These are phyloP conservation scores for Fusarium algeriense DNA, from an alignment of 2,329 filamentous ascomycete species.

Conservation along the genomic window DNA sequence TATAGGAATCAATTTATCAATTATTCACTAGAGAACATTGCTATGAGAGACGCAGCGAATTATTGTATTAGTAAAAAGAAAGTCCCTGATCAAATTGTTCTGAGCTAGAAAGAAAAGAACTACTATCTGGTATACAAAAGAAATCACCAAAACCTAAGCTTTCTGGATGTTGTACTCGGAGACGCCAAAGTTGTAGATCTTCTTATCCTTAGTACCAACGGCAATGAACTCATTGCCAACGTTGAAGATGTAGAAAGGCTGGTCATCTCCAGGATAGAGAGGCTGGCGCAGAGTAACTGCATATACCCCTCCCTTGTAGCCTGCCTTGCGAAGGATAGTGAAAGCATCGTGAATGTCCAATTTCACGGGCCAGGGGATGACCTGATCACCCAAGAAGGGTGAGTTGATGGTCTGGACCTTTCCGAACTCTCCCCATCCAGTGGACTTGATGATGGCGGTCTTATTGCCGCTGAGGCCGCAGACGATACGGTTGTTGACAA, in stretches of 20 bases:
- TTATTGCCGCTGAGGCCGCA: conserved; percentile 12
- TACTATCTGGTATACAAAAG: not conserved
- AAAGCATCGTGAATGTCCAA: conserved; percentile 21
- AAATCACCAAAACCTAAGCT: not conserved
- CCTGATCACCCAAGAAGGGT: conserved; percentile 5
- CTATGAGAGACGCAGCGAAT: not conserved
- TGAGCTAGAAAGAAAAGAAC: not conserved
- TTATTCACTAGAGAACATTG: not conserved
- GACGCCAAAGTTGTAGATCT: conserved; percentile 21
- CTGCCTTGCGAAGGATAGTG: conserved; percentile 23
- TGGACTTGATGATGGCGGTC: conserved; percentile 27
- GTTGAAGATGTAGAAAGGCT: conserved; percentile 31
- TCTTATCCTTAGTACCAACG: conserved; percentile 21
- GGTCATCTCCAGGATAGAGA: conserved; percentile 16
- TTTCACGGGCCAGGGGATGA: conserved; percentile 15
- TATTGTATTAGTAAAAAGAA: not conserved
- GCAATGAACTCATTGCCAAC: conserved; percentile 23
- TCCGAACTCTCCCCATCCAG: conserved; percentile 23
- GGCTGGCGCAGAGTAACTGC: conserved; percentile 26
- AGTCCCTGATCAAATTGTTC: not conserved
- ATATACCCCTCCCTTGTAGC: conserved; percentile 11
- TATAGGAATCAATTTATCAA: no score
- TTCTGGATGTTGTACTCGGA: conserved; percentile 13
- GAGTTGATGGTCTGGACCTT: conserved; percentile 15
- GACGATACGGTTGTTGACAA: conserved; percentile 29